These are phyloP conservation scores for Colletotrichum plurivorum DNA, from an alignment of 2,329 filamentous ascomycete species.

Conservation along the genomic window DNA sequence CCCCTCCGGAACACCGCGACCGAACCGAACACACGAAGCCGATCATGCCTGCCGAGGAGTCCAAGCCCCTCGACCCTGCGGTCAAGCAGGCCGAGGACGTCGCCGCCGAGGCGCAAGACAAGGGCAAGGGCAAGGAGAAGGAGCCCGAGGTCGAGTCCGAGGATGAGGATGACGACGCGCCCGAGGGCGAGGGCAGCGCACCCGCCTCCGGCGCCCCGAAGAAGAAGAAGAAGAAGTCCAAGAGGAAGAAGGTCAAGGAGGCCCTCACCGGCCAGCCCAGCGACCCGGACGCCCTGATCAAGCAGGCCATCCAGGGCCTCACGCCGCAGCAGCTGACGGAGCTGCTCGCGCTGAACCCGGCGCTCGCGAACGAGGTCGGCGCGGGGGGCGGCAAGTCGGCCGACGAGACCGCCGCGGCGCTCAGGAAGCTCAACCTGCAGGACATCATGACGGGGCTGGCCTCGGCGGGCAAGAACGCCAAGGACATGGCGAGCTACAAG, in stretches of 20 bases:
- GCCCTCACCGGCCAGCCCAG: conserved; percentile 54
- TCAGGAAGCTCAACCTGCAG: conserved; percentile 76
- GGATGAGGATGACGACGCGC: conserved; percentile 59
- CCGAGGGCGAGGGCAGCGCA: conserved; percentile 55
- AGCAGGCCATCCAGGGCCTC: conserved; percentile 67
- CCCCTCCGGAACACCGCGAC: conserved; percentile 5
- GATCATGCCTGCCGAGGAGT: conserved; percentile 69
- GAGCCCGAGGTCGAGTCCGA: conserved; percentile 63
- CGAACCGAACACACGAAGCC: conserved; percentile 22
- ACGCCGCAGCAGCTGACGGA: conserved; percentile 72
- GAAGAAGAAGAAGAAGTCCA: conserved; percentile 75
- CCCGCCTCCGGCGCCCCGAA: conserved; percentile 48
- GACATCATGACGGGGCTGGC: conserved; percentile 83
- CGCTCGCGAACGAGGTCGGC: conserved; percentile 72
- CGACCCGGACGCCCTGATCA: conserved; percentile 57
- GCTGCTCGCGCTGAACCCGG: conserved; percentile 80
- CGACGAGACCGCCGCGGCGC: conserved; percentile 63
- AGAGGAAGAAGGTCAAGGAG: conserved; percentile 73
- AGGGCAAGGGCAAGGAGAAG: conserved; percentile 58
- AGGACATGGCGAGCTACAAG: conserved; percentile 97
- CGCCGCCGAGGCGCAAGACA: conserved; percentile 50
- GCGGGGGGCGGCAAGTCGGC: conserved; percentile 53
- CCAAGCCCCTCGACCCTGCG: conserved; percentile 71
- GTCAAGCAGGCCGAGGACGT: conserved; percentile 63
- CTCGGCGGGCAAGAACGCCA: conserved; percentile 86